Conservation (phyloP, 768 basidiomycete genomes). For the Butyriboletus loyo region DNA sequence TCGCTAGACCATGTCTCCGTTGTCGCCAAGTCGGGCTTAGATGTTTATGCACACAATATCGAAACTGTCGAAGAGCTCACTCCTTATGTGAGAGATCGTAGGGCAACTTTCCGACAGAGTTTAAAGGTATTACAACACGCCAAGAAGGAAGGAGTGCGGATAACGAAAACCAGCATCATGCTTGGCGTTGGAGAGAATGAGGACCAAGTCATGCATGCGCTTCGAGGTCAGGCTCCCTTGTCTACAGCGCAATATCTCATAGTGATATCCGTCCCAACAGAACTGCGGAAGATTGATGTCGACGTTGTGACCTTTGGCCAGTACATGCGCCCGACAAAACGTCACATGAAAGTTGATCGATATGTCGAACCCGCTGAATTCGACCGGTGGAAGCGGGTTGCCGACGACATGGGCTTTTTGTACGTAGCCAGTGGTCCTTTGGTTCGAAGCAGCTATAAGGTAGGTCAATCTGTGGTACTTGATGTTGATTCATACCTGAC, state of each 20-base stretch:
- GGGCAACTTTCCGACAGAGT: constrained; percentile 87
- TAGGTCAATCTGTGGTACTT: constrained; percentile 31
- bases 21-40: constrained; percentile 90
- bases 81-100: constrained; percentile 91
- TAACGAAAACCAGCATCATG: constrained; percentile 99
- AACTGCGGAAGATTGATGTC: constrained; percentile 82
- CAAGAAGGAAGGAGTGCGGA: constrained; percentile 75
- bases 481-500: constrained; percentile 1
- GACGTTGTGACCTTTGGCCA: constrained; percentile 99
- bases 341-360: constrained; percentile 98
- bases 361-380: constrained; percentile 96
- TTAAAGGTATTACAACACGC: constrained; percentile 78
- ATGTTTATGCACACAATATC: constrained; percentile 97
- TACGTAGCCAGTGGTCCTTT: constrained; percentile 97
- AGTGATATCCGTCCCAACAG: constrained; percentile 40
- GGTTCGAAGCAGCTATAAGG: constrained; percentile 97
- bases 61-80: constrained; percentile 95
- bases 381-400: constrained; percentile 83
- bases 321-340: constrained; percentile 99
- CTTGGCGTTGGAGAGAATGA: constrained; percentile 91
- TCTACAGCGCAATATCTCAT: neutral
- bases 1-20: constrained; percentile 67
- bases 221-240: constrained; percentile 59
- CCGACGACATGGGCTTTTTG: constrained; percentile 92
- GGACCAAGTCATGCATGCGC: constrained; percentile 76